Percentiles rank a stretch among this genome's conserved stretches.
phyloP scores from a whole-genome alignment of 495 filamentous ascomycete species.

The Penicillium cinerascens region DNA sequence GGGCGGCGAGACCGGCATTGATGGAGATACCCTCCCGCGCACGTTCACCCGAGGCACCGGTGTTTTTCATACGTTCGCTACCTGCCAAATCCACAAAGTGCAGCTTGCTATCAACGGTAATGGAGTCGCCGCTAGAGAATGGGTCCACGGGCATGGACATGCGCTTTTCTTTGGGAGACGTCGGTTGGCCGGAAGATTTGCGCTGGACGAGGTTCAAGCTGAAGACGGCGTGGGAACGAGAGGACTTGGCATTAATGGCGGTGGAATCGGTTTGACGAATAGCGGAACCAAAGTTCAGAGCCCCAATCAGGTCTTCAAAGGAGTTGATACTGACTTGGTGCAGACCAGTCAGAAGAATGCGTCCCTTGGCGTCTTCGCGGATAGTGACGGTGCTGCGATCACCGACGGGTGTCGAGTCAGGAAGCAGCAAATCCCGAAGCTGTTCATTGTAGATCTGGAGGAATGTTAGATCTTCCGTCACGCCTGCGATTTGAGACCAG shows the following conservation, averaged over 20 bases:
- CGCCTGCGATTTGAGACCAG: not conserved
- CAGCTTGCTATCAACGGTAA: slow-evolving; percentile 96
- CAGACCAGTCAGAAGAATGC: slow-evolving; percentile 88
- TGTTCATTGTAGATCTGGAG: slow-evolving; percentile 92
- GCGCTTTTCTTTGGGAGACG: slow-evolving; percentile 69
- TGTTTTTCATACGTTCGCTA: slow-evolving; percentile 96
- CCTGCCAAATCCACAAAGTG: slow-evolving; percentile 98
- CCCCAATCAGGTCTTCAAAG: slow-evolving; percentile 83
- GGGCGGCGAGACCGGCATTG: slow-evolving; percentile 89
- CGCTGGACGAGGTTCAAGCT: slow-evolving; percentile 91
- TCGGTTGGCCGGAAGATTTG: slow-evolving; percentile 55
- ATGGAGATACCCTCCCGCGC: slow-evolving; percentile 98
- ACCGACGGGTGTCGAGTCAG: slow-evolving; percentile 61
- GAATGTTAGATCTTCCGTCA: slow-evolving; percentile 8
- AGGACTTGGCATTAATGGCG: slow-evolving; percentile 96
- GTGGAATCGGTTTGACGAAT: slow-evolving; percentile 99
- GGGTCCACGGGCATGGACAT: slow-evolving; percentile 86
- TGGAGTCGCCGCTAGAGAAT: slow-evolving; percentile 62
- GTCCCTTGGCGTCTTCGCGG: slow-evolving; percentile 90
- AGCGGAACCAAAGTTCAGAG: slow-evolving; percentile 85
- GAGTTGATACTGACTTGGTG: slow-evolving; percentile 88
- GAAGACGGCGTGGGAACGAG: slow-evolving; percentile 97
- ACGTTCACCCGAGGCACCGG: slow-evolving; percentile 89
- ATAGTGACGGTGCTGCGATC: slow-evolving; percentile 80
- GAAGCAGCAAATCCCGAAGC: slow-evolving; percentile 82